Evolutionary conservation across 768 basidiomycete genomes (phyloP).

Genomic region (Pleurotus citrinopileatus): DNA sequence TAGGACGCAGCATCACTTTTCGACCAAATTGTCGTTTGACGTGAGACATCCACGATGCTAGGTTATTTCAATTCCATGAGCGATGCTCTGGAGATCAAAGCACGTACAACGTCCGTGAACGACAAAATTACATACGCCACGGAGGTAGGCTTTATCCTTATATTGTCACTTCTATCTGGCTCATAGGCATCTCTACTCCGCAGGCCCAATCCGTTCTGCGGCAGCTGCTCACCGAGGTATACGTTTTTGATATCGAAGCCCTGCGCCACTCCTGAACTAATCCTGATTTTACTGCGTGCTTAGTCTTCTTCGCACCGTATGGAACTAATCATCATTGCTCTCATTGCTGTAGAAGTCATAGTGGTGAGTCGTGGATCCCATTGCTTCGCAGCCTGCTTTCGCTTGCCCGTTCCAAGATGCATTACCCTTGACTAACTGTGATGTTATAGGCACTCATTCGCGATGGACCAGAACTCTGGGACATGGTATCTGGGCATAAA

Average conservation of each 20-base stretch:
- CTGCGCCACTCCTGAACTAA: neutral
- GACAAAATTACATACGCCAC: conserved; percentile 92
- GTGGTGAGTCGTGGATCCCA: conserved; percentile 54
- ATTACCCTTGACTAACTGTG: conserved; percentile 3
- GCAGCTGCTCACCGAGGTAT: conserved; percentile 84
- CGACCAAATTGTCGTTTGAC: neutral
- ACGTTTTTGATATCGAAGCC: neutral
- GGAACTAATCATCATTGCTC: conserved; percentile 92
- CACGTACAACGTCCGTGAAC: conserved; percentile 78
- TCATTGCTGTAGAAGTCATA: conserved; percentile 94
- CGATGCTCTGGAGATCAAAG: conserved; percentile 81
- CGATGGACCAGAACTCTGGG: conserved; percentile 76
- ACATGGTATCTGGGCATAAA: conserved; percentile 39
- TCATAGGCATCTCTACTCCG: conserved; percentile 8
- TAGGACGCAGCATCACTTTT: conserved; percentile 24
- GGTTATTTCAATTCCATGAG: conserved; percentile 85
- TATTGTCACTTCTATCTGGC: neutral
- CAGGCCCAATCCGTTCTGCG: conserved; percentile 85
- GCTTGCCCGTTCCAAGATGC: too few species aligned
- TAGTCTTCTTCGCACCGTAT: conserved; percentile 89
- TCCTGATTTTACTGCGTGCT: conserved; percentile 11
- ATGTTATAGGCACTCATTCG: conserved; percentile 64
- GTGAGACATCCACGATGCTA: conserved; percentile 28
- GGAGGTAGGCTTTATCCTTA: conserved; percentile 43
- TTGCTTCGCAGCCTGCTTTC: too few species aligned